Evolutionary conservation across 345 rosid species (phyloP).

Genomic region (Garcia nutans): DNA sequence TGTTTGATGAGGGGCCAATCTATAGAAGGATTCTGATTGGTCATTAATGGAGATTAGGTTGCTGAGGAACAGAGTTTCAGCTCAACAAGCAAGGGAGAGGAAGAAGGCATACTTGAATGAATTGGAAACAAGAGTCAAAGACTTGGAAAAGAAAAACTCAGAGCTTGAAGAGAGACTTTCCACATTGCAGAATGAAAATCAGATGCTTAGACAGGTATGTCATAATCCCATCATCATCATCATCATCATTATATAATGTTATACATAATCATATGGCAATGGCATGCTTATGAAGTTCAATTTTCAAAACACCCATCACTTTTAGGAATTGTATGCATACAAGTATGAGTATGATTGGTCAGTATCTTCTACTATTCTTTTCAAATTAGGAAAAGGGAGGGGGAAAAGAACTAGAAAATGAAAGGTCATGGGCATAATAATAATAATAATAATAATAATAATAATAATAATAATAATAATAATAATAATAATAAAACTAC

Average conservation of each 20-base stretch:
- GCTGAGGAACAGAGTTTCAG: conserved; percentile 98
- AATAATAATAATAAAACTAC: no score
- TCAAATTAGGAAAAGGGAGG: not conserved
- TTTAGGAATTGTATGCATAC: not conserved
- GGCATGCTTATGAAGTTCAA: not conserved
- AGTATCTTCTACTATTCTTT: not conserved
- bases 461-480: no score
- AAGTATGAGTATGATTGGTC: not conserved
- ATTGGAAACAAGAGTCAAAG: conserved; percentile 74
- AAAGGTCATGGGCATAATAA: conserved; percentile 14
- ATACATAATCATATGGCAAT: not conserved
- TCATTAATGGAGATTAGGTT: conserved; percentile 46
- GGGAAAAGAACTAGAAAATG: conserved; percentile 9
- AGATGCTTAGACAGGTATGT: conserved; percentile 94
- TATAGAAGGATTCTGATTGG: not conserved
- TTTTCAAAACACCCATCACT: not conserved
- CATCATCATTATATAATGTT: no score
- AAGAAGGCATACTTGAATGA: conserved; percentile 86
- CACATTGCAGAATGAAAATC: conserved; percentile 93
- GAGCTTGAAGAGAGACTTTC: conserved; percentile 89
- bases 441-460: conserved; percentile 14
- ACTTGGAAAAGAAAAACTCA: conserved; percentile 85
- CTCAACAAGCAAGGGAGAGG: conserved; percentile 99
- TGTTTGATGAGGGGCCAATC: not conserved
- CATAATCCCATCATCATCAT: not conserved